phyloP scores from a whole-genome alignment of 345 rosid genomes.

The Carallia pectinifolia region DNA sequence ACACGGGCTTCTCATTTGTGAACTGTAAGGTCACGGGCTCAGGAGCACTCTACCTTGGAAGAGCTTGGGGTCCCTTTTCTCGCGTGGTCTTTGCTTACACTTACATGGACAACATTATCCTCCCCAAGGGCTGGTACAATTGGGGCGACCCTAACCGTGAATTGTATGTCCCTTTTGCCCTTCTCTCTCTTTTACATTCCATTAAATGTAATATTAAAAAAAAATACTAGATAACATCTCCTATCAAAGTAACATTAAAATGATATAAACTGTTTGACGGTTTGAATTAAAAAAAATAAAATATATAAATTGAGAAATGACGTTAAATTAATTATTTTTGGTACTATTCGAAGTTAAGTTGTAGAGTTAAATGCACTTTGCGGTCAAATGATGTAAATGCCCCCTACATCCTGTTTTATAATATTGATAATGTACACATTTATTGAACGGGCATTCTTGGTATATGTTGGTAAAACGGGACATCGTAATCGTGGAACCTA shows the following conservation, averaged over 20 bases:
- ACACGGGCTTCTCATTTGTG: conserved; percentile 96
- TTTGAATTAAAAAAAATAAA: no score
- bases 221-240: no score
- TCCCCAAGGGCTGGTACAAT: conserved; percentile 93
- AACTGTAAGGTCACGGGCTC: conserved; percentile 96
- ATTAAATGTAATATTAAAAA: background rate
- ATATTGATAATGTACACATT: no score
- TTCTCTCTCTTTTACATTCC: background rate
- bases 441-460: background rate
- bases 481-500: background rate
- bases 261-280: no score
- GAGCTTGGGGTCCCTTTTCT: conserved; percentile 99
- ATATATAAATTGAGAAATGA: no score
- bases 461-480: background rate
- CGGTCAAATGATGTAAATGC: background rate
- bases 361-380: background rate
- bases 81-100: conserved; percentile 96
- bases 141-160: conserved; percentile 97
- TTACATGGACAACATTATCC: conserved; percentile 87
- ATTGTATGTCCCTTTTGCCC: conserved; percentile 45
- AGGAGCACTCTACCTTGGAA: conserved; percentile 84
- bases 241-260: no score
- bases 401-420: background rate
- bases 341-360: no score
- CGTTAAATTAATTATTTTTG: no score